Conservation (phyloP, 1,284 basidiomycete species). For the Pholiota adiposa region DNA sequence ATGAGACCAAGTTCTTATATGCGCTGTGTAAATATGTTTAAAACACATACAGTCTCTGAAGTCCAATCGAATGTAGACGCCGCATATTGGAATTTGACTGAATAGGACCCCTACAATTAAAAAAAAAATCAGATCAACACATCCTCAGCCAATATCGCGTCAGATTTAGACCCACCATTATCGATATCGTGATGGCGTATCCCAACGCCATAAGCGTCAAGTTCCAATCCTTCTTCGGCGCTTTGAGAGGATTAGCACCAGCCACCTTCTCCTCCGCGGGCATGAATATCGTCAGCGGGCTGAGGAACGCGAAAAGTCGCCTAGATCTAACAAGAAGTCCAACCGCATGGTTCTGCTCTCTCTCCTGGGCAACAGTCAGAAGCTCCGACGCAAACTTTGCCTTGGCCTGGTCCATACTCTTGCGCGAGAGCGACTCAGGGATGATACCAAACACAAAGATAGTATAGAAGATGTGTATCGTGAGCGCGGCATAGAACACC, state of each 20-base stretch:
- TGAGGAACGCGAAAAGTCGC: constrained; percentile 58
- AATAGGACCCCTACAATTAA: constrained; percentile 63
- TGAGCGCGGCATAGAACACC: constrained; percentile 71
- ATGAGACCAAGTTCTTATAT: no score
- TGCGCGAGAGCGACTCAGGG: constrained; percentile 73
- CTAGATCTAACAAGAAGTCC: constrained; percentile 34
- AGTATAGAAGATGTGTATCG: constrained; percentile 53
- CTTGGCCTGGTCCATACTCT: constrained; percentile 41
- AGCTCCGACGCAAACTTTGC: constrained; percentile 39
- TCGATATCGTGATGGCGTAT: constrained; percentile 55
- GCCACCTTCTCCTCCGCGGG: constrained; percentile 40
- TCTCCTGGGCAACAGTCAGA: constrained; percentile 26
- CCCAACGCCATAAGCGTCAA: constrained; percentile 60
- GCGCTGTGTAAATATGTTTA: not conserved
- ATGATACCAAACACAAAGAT: constrained; percentile 61
- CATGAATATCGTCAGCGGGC: constrained; percentile 67
- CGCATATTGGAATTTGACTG: constrained; percentile 75
- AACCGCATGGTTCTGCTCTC: constrained; percentile 30
- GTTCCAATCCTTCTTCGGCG: constrained; percentile 66
- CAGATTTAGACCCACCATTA: constrained; percentile 51
- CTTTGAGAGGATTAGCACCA: constrained; percentile 40
- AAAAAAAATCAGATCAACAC: not conserved
- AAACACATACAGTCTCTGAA: constrained; percentile 61
- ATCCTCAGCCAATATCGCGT: not conserved
- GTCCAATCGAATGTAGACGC: constrained; percentile 72